These are phyloP conservation scores for Meyerozyma guilliermondii DNA, from an alignment of 1,139 yeast species.

Conservation along the genomic window DNA sequence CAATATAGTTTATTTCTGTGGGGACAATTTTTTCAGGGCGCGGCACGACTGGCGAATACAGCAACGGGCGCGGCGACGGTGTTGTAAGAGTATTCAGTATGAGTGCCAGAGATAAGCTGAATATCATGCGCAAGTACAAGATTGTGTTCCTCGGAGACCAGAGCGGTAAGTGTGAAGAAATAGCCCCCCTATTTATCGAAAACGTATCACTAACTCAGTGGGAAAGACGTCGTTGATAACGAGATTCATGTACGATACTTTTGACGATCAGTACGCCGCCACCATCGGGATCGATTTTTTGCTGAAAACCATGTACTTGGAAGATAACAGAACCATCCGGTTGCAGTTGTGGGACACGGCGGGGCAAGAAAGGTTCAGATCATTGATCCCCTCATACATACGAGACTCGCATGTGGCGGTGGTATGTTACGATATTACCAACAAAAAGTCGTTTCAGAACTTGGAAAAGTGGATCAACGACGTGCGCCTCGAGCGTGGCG, in stretches of 20 bases:
- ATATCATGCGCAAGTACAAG: slow-evolving; percentile 61
- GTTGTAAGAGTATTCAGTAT: not conserved
- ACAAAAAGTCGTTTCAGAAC: slow-evolving; percentile 73
- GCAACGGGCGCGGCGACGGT: not conserved
- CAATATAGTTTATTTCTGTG: too few relatives aligned
- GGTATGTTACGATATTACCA: slow-evolving; percentile 89
- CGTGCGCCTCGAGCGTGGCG: slow-evolving; percentile 72
- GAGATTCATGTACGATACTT: slow-evolving; percentile 97
- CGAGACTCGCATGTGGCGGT: slow-evolving; percentile 97
- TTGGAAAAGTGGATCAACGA: slow-evolving; percentile 49
- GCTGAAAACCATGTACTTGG: slow-evolving; percentile 67
- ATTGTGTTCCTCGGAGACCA: slow-evolving; percentile 97
- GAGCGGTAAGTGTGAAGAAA: slow-evolving; percentile 70
- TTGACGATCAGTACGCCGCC: slow-evolving; percentile 92
- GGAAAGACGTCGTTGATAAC: slow-evolving; percentile 96
- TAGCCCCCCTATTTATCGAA: too few relatives aligned
- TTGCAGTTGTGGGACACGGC: slow-evolving; percentile 27
- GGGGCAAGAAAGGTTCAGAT: slow-evolving; percentile 7
- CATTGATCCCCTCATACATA: slow-evolving; percentile 69
- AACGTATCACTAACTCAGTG: slow-evolving; percentile 38
- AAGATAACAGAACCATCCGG: slow-evolving; percentile 50
- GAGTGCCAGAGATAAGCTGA: slow-evolving; percentile 7
- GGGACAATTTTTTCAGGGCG: not conserved
- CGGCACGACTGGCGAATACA: not conserved
- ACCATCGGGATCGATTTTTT: slow-evolving; percentile 95